Conservation (phyloP, 768 basidiomycete genomes). For the Termitomyces sp. region DNA sequence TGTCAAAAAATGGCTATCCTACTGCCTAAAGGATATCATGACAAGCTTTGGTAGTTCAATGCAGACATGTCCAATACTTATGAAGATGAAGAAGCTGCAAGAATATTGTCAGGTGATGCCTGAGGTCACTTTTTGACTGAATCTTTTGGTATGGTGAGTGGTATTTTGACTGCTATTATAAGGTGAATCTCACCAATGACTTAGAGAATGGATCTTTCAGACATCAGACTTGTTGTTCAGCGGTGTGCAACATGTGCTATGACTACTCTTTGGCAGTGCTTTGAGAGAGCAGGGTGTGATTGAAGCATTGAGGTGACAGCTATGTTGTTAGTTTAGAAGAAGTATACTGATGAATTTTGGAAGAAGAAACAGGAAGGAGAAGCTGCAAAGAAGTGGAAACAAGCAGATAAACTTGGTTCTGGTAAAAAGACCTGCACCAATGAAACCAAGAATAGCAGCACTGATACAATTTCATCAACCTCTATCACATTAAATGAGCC, state of each 20-base stretch:
- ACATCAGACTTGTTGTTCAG: too few relatives aligned
- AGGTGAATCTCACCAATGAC: neutral
- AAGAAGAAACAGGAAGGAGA: conserved; percentile 10
- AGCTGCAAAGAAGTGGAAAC: neutral
- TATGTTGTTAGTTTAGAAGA: too few relatives aligned
- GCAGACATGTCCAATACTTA: too few relatives aligned
- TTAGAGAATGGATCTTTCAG: conserved; percentile 33
- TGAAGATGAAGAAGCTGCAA: neutral
- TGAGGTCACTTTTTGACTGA: conserved; percentile 25
- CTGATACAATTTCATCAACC: too few relatives aligned
- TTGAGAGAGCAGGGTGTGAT: conserved; percentile 25
- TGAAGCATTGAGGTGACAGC: conserved; percentile 12
- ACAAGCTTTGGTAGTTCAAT: too few relatives aligned
- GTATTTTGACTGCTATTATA: neutral
- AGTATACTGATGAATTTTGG: conserved; percentile 19
- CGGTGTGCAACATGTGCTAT: conserved; percentile 19
- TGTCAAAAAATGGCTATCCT: too few relatives aligned
- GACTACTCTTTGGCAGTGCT: conserved; percentile 28
- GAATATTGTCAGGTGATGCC: too few relatives aligned
- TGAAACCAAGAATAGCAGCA: too few relatives aligned
- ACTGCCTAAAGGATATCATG: too few relatives aligned
- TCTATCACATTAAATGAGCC: too few relatives aligned
- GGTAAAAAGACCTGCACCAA: neutral
- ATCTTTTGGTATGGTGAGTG: conserved; percentile 32
- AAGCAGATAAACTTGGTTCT: neutral